Conservation (phyloP, 2,329 filamentous ascomycete species). For the Phialophora verrucosa region DNA sequence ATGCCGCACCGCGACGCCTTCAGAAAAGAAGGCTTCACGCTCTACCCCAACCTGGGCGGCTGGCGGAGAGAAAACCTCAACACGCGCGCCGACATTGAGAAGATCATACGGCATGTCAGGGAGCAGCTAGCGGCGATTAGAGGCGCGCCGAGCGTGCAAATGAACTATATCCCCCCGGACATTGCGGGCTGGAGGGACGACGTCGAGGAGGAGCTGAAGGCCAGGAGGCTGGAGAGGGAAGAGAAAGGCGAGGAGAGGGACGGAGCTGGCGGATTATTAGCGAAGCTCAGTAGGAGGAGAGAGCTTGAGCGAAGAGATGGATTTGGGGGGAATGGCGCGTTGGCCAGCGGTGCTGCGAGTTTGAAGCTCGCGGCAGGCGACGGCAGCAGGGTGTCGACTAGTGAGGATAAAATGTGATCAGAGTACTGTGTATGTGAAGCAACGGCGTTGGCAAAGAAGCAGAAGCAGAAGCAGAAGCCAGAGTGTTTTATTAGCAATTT, state of each 20-base stretch:
- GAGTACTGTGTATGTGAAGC: background rate
- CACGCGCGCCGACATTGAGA: slow-evolving; percentile 73
- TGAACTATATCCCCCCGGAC: slow-evolving; percentile 78
- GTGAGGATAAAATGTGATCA: slow-evolving; percentile 8
- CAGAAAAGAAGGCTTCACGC: slow-evolving; percentile 74
- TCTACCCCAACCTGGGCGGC: slow-evolving; percentile 82
- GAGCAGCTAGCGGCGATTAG: slow-evolving; percentile 88
- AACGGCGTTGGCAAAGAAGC: background rate
- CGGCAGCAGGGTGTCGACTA: background rate
- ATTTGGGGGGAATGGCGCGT: slow-evolving; percentile 14
- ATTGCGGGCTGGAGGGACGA: slow-evolving; percentile 63
- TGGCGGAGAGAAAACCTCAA: slow-evolving; percentile 76
- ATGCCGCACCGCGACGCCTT: slow-evolving; percentile 90
- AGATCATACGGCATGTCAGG: slow-evolving; percentile 76
- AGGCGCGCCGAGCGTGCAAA: slow-evolving; percentile 84
- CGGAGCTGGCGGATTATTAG: slow-evolving; percentile 40
- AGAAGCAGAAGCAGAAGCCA: background rate
- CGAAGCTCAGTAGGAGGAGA: slow-evolving; percentile 35
- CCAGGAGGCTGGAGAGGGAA: slow-evolving; percentile 51
- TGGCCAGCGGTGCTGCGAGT: slow-evolving; percentile 11
- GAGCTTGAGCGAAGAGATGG: slow-evolving; percentile 34
- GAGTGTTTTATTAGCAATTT: background rate
- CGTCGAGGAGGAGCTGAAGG: slow-evolving; percentile 52
- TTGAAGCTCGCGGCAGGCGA: slow-evolving; percentile 2
- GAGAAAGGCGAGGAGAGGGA: slow-evolving; percentile 50